Conservation (phyloP, 2,329 filamentous ascomycete genomes). For the Aspergillus tamarii region DNA sequence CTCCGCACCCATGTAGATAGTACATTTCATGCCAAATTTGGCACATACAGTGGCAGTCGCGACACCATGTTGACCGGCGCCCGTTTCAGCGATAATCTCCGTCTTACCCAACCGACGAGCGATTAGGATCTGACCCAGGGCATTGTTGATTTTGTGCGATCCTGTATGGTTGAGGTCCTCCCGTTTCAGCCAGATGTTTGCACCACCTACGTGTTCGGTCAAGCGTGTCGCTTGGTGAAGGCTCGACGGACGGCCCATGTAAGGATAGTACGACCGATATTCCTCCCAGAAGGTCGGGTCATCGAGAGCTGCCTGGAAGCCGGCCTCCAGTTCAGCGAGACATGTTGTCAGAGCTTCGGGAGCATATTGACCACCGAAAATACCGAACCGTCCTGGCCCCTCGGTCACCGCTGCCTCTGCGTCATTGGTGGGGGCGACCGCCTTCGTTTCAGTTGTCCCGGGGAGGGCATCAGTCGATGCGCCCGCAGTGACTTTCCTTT, state of each 20-base stretch:
- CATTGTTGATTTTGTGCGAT: conserved; percentile 98
- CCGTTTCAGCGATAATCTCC: conserved; percentile 95
- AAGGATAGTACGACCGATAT: conserved; percentile 87
- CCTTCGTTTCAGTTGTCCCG: not conserved
- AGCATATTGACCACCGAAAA: conserved; percentile 94
- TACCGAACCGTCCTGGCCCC: conserved; percentile 74
- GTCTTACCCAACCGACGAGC: conserved; percentile 84
- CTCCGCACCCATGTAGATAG: conserved; percentile 95
- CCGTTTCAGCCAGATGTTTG: conserved; percentile 93
- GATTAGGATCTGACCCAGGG: conserved; percentile 83
- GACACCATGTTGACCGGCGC: conserved; percentile 91
- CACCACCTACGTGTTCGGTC: conserved; percentile 82
- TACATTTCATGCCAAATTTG: conserved; percentile 95
- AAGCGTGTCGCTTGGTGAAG: conserved; percentile 83
- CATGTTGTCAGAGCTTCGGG: conserved; percentile 96
- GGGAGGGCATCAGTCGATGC: not conserved
- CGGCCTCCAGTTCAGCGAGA: conserved; percentile 80
- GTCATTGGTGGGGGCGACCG: not conserved
- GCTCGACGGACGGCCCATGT: conserved; percentile 89
- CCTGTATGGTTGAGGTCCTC: conserved; percentile 96
- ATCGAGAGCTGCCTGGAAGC: conserved; percentile 81
- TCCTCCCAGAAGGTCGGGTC: conserved; percentile 94
- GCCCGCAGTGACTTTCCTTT: conserved; percentile 41
- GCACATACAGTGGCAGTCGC: conserved; percentile 93
- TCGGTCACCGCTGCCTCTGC: conserved; percentile 47